Percentiles rank a stretch among this genome's conserved stretches.
Conservation (phyloP, 768 basidiomycete genomes). For the Mycena albidolilacea region DNA sequence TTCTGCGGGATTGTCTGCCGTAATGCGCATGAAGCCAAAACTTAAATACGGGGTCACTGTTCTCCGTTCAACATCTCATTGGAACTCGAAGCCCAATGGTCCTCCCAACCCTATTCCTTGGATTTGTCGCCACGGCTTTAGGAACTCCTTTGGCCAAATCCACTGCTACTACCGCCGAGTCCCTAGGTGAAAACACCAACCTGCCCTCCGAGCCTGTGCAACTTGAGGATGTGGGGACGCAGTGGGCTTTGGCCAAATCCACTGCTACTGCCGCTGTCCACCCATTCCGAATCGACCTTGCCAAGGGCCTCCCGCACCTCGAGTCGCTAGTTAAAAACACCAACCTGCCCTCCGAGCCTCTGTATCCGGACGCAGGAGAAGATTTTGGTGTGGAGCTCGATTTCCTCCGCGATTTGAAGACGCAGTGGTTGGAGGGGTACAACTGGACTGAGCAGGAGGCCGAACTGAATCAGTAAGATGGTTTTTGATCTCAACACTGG, state of each 20-base stretch:
- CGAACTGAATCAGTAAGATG: slow-evolving; percentile 21
- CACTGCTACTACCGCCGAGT: not conserved
- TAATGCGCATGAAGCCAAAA: slow-evolving; percentile 42
- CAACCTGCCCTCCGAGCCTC: slow-evolving; percentile 5
- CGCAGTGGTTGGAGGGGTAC: slow-evolving; percentile 17
- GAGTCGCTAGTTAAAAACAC: slow-evolving; percentile 23
- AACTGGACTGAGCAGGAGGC: slow-evolving; percentile 27
- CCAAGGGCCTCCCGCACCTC: slow-evolving; percentile 16
- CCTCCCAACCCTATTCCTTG: not conserved
- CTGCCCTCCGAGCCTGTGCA: too few relatives aligned
- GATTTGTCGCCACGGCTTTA: not conserved
- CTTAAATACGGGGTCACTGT: not conserved
- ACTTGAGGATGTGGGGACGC: not conserved
- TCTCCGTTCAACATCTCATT: not conserved
- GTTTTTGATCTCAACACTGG: not conserved
- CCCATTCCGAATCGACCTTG: slow-evolving; percentile 25
- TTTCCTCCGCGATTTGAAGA: slow-evolving; percentile 15
- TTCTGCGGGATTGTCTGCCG: too few relatives aligned
- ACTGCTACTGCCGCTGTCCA: not conserved
- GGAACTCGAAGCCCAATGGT: slow-evolving; percentile 7
- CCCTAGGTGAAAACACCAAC: too few relatives aligned
- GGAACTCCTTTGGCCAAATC: not conserved
- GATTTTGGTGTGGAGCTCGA: slow-evolving; percentile 21
- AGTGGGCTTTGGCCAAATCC: not conserved
- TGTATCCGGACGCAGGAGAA: slow-evolving; percentile 15